Percentiles rank a stretch among this genome's conserved stretches.
phyloP scores from a whole-genome alignment of 116 monocot genomes.

The Papilionanthe hybrid region DNA sequence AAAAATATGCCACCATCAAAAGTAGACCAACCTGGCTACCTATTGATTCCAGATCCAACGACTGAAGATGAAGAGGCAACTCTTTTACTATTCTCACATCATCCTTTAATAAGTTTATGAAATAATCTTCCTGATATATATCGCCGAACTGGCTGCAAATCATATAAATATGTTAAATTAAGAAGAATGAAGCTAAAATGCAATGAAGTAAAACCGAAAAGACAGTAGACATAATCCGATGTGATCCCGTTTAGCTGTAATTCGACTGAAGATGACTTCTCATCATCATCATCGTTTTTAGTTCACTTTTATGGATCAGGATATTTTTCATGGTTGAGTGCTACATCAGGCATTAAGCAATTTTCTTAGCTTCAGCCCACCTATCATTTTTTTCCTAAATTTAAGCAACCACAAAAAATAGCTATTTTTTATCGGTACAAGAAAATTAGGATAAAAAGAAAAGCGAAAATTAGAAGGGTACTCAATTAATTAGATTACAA shows the following conservation, averaged over 20 bases:
- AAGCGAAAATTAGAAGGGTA: no score
- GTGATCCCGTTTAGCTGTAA: neutral
- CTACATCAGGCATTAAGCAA: no score
- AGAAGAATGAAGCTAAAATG: neutral
- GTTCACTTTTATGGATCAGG: no score
- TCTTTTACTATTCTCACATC: slow-evolving; percentile 76
- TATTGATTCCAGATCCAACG: slow-evolving; percentile 65
- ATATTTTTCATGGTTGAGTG: no score
- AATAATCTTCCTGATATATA: slow-evolving; percentile 86
- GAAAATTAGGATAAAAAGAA: no score
- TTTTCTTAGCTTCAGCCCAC: no score
- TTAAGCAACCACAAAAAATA: no score
- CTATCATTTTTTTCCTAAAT: no score
- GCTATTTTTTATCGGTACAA: no score
- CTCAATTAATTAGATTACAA: no score
- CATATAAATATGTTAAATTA: neutral
- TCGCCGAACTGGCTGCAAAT: slow-evolving; percentile 85
- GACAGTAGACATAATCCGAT: neutral
- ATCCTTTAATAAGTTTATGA: slow-evolving; percentile 61
- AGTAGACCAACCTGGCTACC: slow-evolving; percentile 60
- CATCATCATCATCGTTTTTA: no score
- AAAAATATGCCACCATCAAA: neutral
- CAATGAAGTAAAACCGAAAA: neutral
- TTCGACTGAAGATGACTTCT: no score
- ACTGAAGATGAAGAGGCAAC: slow-evolving; percentile 58